A percentile compares a stretch with the other conserved stretches of the same genome.
Evolutionary conservation across 768 basidiomycete species (phyloP).

Genomic region (Mycena belliarum): DNA sequence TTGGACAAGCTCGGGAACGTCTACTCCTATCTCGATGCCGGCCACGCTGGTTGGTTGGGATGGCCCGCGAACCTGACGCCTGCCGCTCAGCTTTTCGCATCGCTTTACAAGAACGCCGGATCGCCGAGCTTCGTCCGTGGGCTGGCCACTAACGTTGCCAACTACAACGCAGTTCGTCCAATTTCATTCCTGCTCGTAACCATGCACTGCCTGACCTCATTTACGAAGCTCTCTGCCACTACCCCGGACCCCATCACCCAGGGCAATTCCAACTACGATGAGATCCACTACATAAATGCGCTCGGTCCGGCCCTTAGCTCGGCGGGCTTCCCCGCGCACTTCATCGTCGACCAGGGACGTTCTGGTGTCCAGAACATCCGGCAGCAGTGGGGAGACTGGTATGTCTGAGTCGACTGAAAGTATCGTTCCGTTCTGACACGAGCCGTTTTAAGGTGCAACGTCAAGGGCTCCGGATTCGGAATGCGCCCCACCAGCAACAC

Average conservation of each 20-base stretch:
- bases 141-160: conserved; percentile 59
- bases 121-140: conserved; percentile 61
- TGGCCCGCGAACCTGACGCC: conserved; percentile 66
- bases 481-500: conserved; percentile 41
- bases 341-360: conserved; percentile 69
- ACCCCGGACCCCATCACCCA: conserved; percentile 63
- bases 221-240: conserved; percentile 41
- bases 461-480: conserved; percentile 55
- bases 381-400: conserved; percentile 62
- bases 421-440: not conserved
- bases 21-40: conserved; percentile 64
- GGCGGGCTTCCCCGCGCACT: conserved; percentile 56
- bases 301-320: conserved; percentile 46
- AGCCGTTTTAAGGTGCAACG: conserved; percentile 44
- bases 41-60: conserved; percentile 67
- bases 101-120: conserved; percentile 51
- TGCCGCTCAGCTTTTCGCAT: conserved; percentile 55
- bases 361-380: conserved; percentile 65
- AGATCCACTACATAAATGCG: conserved; percentile 59
- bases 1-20: conserved; percentile 53
- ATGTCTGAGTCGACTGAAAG: not conserved
- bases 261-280: conserved; percentile 62
- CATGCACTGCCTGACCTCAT: conserved; percentile 27
- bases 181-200: not conserved
- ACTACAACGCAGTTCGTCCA: conserved; percentile 45